Evolutionary conservation across 305 asterid species (phyloP), one percentile per base, ranked within the genome.

Genomic region (Fraxinus albicans): DNA sequence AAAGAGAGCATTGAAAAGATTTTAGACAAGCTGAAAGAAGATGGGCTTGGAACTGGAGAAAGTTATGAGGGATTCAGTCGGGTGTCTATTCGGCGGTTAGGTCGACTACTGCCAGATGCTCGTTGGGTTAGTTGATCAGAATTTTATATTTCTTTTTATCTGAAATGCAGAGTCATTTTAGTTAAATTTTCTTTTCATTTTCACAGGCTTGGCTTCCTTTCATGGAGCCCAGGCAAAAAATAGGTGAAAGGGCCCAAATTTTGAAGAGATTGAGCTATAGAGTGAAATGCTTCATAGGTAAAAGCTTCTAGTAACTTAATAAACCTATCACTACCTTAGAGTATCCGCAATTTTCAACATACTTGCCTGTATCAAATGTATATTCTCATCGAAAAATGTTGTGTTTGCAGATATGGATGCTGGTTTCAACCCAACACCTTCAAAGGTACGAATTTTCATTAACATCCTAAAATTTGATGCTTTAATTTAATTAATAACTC

Each of bases 71-170:
- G 84, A 58, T 92, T 90, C 76, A 89, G 97, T 77, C 97, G 90
- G 13, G 94, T 94, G 33, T 89, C 97, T 69, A 84, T 93, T 38
- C 88, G 98, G 60, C 85, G 98, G 85, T 82, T 94, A 89, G 98
- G 98, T 75, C 98, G 97, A 69, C 89, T 94, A 78, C 94, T 94
- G 82, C 97, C 98, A 35, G 98, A 94, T 78, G 89, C 93, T 81
- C 97, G 95, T 74, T 93, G 97, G 98, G 98, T 94, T 74, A 79
- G 92, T 88, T 1, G 19, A 79, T 73, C 33, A 50, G 82, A 78
- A 65, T 77, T 78, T 60, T 74, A 73, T 79, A 72, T 55, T 76
- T 80, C 40, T 76, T 81, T 82, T 77, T 80, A 33, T 73, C 72
- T 82, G 6, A 73, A 73, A 75, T 70, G 53, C 72, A 8, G 31